Evolutionary conservation across 176 grass and related monocot genomes (phyloP).

Genomic region (Avena atlantica): DNA sequence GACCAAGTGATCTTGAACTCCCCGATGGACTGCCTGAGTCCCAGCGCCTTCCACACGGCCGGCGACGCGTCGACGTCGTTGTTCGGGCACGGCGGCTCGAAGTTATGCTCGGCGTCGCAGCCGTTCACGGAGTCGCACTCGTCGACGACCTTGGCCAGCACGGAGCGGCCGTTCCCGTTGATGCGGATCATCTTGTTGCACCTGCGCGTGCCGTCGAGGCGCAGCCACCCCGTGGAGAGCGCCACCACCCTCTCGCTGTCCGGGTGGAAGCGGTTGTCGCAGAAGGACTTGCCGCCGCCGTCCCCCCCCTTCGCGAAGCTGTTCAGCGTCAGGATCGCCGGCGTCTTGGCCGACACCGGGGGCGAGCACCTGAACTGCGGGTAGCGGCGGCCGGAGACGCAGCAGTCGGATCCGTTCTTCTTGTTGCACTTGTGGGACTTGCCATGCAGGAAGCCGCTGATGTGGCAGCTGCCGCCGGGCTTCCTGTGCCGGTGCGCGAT

Average conservation of each 20-base stretch:
- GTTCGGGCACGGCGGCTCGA: constrained; percentile 61
- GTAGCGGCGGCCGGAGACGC: constrained; percentile 42
- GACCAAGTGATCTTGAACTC: constrained; percentile 64
- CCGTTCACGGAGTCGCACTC: constrained; percentile 65
- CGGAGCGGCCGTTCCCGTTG: constrained; percentile 46
- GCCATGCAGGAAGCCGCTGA: constrained; percentile 55
- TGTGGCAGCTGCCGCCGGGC: constrained; percentile 33
- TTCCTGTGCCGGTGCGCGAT: constrained; percentile 22
- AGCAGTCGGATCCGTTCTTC: constrained; percentile 53
- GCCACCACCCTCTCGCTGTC: constrained; percentile 54
- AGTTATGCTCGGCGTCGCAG: constrained; percentile 57
- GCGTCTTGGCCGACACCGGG: constrained; percentile 45
- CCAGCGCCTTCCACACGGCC: constrained; percentile 65
- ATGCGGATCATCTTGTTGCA: constrained; percentile 52
- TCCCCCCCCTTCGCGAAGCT: constrained; percentile 56
- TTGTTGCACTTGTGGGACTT: constrained; percentile 52
- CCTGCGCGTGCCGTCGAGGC: constrained; percentile 49
- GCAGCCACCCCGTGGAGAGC: constrained; percentile 65
- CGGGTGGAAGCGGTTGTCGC: constrained; percentile 54
- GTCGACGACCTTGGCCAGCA: constrained; percentile 68
- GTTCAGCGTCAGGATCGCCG: constrained; percentile 60
- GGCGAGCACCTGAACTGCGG: constrained; percentile 66
- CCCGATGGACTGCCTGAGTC: constrained; percentile 36
- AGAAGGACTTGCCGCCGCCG: constrained; percentile 50
- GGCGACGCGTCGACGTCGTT: constrained; percentile 63